Percentiles rank a stretch among this genome's conserved stretches.
Conservation (phyloP, 768 basidiomycete species). For the Psilocybe tampanensis region DNA sequence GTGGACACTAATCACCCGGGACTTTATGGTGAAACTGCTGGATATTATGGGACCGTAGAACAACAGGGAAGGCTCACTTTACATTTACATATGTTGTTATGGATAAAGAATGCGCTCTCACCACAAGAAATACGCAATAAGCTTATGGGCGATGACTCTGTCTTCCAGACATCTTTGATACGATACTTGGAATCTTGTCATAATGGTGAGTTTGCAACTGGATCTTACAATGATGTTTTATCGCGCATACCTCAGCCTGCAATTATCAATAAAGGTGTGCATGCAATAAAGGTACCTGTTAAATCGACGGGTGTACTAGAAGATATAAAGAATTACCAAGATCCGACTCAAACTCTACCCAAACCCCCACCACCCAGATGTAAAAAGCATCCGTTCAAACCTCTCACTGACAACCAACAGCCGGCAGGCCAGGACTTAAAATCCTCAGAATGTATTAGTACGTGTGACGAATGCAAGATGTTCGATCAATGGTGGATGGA, state of each 20-base stretch:
- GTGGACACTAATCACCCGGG: conserved; percentile 19
- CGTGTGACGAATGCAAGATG: conserved; percentile 18
- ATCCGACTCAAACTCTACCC: conserved; percentile 27
- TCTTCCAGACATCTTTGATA: conserved; percentile 28
- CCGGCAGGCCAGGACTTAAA: too few species aligned
- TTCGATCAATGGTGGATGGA: conserved; percentile 17
- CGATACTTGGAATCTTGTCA: conserved; percentile 33
- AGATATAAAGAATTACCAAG: conserved; percentile 16
- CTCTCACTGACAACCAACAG: too few species aligned
- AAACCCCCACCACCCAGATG: conserved; percentile 17
- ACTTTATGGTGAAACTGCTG: conserved; percentile 29
- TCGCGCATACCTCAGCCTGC: background rate
- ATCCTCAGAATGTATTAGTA: background rate
- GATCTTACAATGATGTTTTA: conserved; percentile 16
- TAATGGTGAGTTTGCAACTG: conserved; percentile 32
- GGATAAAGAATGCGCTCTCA: conserved; percentile 27
- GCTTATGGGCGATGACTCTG: conserved; percentile 21
- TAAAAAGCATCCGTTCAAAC: background rate
- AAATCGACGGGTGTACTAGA: background rate
- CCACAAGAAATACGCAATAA: conserved; percentile 33
- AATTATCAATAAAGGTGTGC: background rate
- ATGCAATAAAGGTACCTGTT: background rate
- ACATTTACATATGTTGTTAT: conserved; percentile 38
- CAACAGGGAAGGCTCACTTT: conserved; percentile 38
- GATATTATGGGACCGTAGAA: conserved; percentile 43